Evolutionary conservation across 2,329 filamentous ascomycete species (phyloP).

Genomic region (Trichoderma brevicompactum): DNA sequence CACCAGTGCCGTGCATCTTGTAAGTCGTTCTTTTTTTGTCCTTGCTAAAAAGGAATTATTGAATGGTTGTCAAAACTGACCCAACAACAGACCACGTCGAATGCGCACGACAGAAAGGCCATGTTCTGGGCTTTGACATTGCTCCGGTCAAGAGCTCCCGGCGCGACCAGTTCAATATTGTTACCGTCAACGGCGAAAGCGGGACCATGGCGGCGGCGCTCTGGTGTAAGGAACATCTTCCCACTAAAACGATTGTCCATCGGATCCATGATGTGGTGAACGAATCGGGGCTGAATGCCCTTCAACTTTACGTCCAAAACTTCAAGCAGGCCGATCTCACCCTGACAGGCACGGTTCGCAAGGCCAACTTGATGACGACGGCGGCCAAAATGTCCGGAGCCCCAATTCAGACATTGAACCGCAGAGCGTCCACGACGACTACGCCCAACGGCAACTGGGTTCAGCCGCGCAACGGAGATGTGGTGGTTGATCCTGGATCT

Average conservation of each 20-base stretch:
- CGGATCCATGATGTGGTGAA: slow-evolving; percentile 76
- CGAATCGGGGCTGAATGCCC: slow-evolving; percentile 72
- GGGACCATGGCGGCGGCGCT: slow-evolving; percentile 84
- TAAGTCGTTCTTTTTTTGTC: slow-evolving; percentile 39
- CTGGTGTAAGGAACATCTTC: slow-evolving; percentile 90
- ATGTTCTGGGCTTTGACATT: slow-evolving; percentile 87
- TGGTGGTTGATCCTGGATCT: slow-evolving; percentile 34
- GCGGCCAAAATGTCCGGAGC: slow-evolving; percentile 59
- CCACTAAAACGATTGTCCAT: slow-evolving; percentile 73
- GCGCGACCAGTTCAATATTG: slow-evolving; percentile 77
- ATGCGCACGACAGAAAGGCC: slow-evolving; percentile 83
- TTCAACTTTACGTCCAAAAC: slow-evolving; percentile 84
- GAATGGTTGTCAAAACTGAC: slow-evolving; percentile 26
- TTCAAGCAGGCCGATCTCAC: slow-evolving; percentile 95
- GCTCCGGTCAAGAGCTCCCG: slow-evolving; percentile 87
- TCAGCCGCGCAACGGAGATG: slow-evolving; percentile 37
- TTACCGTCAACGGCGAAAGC: slow-evolving; percentile 78
- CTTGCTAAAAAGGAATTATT: no score
- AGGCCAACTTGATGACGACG: slow-evolving; percentile 77
- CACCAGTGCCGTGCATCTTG: slow-evolving; percentile 67
- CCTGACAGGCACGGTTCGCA: slow-evolving; percentile 88
- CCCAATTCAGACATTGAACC: slow-evolving; percentile 45
- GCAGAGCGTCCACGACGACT: slow-evolving; percentile 61
- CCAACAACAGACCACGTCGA: slow-evolving; percentile 66
- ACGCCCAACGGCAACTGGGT: slow-evolving; percentile 33